These are phyloP conservation scores for Thelonectria rubi DNA, from an alignment of 2,329 filamentous ascomycete species.

Conservation along the genomic window DNA sequence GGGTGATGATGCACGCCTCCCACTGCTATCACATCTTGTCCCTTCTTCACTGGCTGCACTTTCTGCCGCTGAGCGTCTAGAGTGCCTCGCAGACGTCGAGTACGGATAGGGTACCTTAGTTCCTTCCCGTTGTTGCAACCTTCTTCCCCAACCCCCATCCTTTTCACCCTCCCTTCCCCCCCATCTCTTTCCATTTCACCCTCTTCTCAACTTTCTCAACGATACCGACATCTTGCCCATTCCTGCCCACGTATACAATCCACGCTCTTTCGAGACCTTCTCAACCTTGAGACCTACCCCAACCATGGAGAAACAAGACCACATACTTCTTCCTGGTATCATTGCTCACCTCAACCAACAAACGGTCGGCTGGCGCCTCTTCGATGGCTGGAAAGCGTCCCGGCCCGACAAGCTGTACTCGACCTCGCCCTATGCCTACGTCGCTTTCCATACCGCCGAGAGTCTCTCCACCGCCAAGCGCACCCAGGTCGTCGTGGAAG, in stretches of 20 bases:
- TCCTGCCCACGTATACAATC: no score
- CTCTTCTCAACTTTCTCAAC: not conserved
- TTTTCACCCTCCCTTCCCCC: not conserved
- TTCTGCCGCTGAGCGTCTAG: not conserved
- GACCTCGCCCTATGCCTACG: not conserved
- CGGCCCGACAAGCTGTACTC: not conserved
- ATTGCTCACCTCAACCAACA: not conserved
- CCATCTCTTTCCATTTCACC: not conserved
- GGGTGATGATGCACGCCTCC: not conserved
- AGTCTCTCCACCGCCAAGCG: not conserved
- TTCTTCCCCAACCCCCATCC: not conserved
- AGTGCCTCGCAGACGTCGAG: no score
- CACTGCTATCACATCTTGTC: not conserved
- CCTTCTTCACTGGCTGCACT: not conserved
- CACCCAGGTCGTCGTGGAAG: not conserved
- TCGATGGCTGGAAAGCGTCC: not conserved
- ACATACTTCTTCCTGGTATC: not conserved
- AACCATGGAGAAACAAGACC: not conserved
- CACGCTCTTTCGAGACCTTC: no score
- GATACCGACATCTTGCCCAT: no score
- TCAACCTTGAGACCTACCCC: no score
- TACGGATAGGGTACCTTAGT: no score
- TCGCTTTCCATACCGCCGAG: slow-evolving; percentile 1
- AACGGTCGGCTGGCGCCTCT: not conserved
- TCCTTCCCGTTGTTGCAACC: not conserved